Percentiles rank a stretch among this genome's conserved stretches.
Conservation (phyloP, 2,329 filamentous ascomycete genomes). For the Polytolypa hystricis region DNA sequence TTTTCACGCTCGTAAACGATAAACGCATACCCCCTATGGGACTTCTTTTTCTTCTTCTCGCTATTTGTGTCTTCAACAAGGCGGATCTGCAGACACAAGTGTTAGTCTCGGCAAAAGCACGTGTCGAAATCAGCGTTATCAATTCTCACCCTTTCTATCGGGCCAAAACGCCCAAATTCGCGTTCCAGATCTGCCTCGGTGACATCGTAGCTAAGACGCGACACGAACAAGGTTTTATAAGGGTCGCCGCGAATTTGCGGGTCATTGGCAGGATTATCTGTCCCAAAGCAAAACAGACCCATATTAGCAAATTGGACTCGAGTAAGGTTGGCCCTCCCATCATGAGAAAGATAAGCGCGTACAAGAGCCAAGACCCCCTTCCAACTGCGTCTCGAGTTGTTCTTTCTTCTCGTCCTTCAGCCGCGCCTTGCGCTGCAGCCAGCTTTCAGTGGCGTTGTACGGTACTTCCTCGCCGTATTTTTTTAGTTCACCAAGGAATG, state of each 20-base stretch:
- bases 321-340: not conserved
- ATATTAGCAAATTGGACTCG: constrained; percentile 1
- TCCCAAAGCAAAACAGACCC: constrained; percentile 5
- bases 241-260: constrained; percentile 84
- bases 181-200: constrained; percentile 83
- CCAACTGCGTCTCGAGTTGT: constrained; percentile 51
- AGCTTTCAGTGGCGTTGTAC: constrained; percentile 79
- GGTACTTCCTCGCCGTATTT: constrained; percentile 68
- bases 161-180: constrained; percentile 86
- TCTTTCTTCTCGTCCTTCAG: constrained; percentile 70
- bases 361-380: constrained; percentile 57
- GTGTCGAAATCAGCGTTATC: too few relatives aligned
- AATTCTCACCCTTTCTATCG: constrained; percentile 70
- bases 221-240: constrained; percentile 89
- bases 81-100: constrained; percentile 55
- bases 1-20: constrained; percentile 94
- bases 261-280: constrained; percentile 75
- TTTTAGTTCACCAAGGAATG: constrained; percentile 61
- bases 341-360: constrained; percentile 18
- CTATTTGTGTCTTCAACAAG: constrained; percentile 72
- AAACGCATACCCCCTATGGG: constrained; percentile 86
- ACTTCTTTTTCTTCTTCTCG: constrained; percentile 69
- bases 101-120: constrained; percentile 16
- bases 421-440: constrained; percentile 78
- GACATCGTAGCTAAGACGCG: constrained; percentile 77